Evolutionary conservation across 1,284 basidiomycete genomes (phyloP), one percentile per base, ranked within the genome.

Genomic region (Fistulinella cinereoalba): DNA sequence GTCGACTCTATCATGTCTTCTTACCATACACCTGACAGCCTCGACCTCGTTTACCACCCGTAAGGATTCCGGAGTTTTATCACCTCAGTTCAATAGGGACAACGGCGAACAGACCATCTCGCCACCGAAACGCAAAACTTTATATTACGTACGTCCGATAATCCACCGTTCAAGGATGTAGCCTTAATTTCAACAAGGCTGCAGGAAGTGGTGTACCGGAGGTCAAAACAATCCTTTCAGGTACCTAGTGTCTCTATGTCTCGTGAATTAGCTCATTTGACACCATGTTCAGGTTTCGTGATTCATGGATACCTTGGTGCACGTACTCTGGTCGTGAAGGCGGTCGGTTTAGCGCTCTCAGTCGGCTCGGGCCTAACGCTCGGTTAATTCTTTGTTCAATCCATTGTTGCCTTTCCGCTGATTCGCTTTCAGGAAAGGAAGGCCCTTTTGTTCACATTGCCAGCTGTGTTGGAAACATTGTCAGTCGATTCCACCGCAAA

Each of bases 381-480:
- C 13, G 94, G 92, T 76, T 41, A 43, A 69, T 53, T 27, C 15
- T 21, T 23, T 43, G n/a, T 16, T 4, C 43, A 16, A 10, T 47
- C 50, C 13, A 5, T 41, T 43, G 23, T 27, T 6, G n/a, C 34
- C 50, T 54, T n/a, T 33, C 25, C 24, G 37, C 9, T 43, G n/a
- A 47, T 23, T 41, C 38, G 6, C 6, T 27, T 1, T 24, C 37
- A 74, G 79, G 82, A 40, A 96, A 97, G 73, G 96, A 97, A 71
- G 96, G 96, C 0, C 96, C 95, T 0, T 90, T 98, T 62, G 95
- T 98, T 1, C 96, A 98, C 64, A 97, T 99, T 51, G 92, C 92
- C 1, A 88, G 88, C 44, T 97, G 94, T 67, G 76, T 97, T 38
- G 95, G 93, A 18, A 99, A 98, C 64, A 97, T 99, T 51, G 79